A percentile compares a stretch with the other conserved stretches of the same genome.
phyloP scores from a whole-genome alignment of 345 rosid species.

The Balakata baccata region DNA sequence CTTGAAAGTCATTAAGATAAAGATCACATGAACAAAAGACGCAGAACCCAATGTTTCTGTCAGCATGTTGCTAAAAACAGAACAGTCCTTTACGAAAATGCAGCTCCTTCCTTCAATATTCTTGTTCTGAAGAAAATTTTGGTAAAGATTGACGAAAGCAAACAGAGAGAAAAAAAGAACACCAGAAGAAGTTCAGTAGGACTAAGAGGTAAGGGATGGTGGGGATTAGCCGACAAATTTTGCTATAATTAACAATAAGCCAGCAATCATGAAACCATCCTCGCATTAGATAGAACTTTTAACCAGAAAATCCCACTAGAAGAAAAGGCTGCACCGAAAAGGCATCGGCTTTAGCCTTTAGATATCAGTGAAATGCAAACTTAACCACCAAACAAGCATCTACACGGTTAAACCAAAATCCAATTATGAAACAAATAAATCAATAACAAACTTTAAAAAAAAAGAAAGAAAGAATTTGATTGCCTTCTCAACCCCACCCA shows the following conservation, averaged over 20 bases:
- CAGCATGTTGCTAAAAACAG: not conserved
- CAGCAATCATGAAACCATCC: not conserved
- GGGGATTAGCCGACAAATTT: not conserved
- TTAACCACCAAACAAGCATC: conserved; percentile 5
- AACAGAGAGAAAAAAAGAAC: not conserved
- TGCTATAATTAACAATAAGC: not conserved
- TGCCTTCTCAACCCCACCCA: not conserved
- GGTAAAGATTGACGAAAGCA: not conserved
- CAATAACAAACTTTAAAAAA: not conserved
- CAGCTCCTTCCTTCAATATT: not conserved
- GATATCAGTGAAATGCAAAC: not conserved
- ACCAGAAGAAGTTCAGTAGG: not conserved
- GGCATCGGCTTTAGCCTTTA: not conserved
- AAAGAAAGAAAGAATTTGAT: not conserved
- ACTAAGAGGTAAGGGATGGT: not conserved
- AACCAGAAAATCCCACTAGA: not conserved
- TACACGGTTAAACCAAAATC: not conserved
- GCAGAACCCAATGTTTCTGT: not conserved
- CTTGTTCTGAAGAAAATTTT: not conserved
- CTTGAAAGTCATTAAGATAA: not conserved
- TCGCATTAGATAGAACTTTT: not conserved
- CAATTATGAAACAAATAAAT: not conserved
- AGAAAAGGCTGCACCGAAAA: not conserved
- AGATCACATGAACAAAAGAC: not conserved
- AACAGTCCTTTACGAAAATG: not conserved